A percentile compares a stretch with the other conserved stretches of the same genome.
These are phyloP conservation scores for Ceratonia siliqua DNA, from an alignment of 306 rosid genomes.

Conservation along the genomic window DNA sequence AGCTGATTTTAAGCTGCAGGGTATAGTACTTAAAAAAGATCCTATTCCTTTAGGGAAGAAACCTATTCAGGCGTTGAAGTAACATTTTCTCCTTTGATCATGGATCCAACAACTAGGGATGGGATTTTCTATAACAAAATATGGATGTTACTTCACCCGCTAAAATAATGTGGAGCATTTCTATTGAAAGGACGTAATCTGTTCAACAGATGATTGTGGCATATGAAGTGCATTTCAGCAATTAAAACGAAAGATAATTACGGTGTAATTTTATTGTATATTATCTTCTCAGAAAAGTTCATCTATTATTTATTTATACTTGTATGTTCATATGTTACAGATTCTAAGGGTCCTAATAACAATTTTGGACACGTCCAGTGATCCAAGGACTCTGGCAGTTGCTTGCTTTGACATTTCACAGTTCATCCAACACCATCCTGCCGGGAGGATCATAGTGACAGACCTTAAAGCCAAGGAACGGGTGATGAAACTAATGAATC, in stretches of 20 bases:
- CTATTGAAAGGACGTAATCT: not conserved
- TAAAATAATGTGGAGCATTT: not conserved
- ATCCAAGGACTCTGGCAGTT: constrained; percentile 87
- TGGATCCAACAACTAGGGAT: not conserved
- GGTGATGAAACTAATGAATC: constrained; percentile 92
- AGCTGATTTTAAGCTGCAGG: not conserved
- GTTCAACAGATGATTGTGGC: not conserved
- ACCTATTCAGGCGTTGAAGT: not conserved
- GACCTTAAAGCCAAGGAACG: constrained; percentile 97
- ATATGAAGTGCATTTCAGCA: not conserved
- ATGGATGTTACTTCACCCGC: not conserved
- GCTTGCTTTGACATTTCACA: constrained; percentile 93
- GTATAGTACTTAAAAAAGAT: not conserved
- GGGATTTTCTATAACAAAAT: not conserved
- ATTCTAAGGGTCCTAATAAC: constrained; percentile 87
- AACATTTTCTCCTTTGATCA: not conserved
- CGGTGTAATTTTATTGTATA: constrained; percentile 11
- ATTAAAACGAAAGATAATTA: not conserved
- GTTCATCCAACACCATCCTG: constrained; percentile 81
- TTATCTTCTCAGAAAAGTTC: not conserved
- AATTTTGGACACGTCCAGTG: constrained; percentile 78
- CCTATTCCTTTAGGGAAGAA: not conserved
- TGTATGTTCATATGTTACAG: constrained; percentile 50
- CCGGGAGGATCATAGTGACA: constrained; percentile 85
- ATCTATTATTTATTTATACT: constrained; percentile 19